Evolutionary conservation across 1,139 yeast species (phyloP), one percentile per base, ranked within the genome.

Genomic region (Kluyveromyces sp.): DNA sequence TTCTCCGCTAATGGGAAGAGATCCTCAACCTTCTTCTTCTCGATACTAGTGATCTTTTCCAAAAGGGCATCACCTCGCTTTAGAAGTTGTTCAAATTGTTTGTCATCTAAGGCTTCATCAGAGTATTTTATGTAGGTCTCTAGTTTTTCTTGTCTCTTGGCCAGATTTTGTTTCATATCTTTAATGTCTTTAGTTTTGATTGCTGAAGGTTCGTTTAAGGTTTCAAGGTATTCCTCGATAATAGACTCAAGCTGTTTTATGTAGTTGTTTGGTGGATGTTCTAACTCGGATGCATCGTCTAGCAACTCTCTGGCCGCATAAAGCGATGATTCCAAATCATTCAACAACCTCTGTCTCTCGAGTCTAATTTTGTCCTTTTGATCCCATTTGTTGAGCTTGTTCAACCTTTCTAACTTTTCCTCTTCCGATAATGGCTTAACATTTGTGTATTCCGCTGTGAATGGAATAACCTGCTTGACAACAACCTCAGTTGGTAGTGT

Each of bases 171-270:
- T 8, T 64, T 57, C 50, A 59, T 72, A 6, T 59, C 55, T 28
- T 65, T 62, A 34, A 70, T 57, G 41, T 61, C 59, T 48, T 68
- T 69, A 37, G 73, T 50, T 1, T 72, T 53, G 1, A 87, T 76
- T 31, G 69, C 71, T 47, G 79, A 85, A 46, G 87, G 76, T 26
- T 82, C 90, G 54, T 77, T 80, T 46, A 87, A 95, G 35, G 88
- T 69, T 96, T 84, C 94, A 45, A 84, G 67, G 27, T 73, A 67
- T 27, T 79, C 81, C 31, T 69, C 53, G 2, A 83, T 74, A 3
- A 65, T 38, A 0, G 61, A 60, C 1, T 71, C 54, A 4, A 75
- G 69, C 7, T 61, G 60, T 3, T 65, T 68, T 2, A 72, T 45
- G 25, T 74, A 55, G 8, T 68, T 69, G 7, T 62, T 56, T 7